Percentiles rank a stretch among this genome's conserved stretches.
phyloP scores from a whole-genome alignment of 2,329 filamentous ascomycete genomes.

The Trichoderma semiorbis region DNA sequence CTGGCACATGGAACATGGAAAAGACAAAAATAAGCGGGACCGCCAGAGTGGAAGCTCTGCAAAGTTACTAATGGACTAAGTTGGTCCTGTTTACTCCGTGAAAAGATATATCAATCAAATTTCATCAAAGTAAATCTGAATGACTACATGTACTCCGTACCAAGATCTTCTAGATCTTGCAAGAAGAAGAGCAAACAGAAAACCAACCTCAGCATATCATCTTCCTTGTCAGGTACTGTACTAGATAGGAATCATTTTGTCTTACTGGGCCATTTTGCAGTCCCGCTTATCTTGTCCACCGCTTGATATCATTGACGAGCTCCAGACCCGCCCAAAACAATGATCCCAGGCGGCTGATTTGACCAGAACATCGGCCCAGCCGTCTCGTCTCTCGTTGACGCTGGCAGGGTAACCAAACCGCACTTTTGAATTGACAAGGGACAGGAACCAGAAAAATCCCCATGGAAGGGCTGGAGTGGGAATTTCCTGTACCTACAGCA shows the following conservation, averaged over 20 bases:
- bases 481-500: not conserved
- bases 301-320: not conserved
- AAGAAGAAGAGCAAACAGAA: not conserved
- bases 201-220: not conserved
- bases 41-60: not conserved
- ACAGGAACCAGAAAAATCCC: not conserved
- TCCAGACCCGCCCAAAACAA: slow-evolving; percentile 11
- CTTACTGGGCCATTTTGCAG: not conserved
- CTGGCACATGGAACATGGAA: slow-evolving; percentile 17
- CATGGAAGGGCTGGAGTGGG: not conserved
- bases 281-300: not conserved
- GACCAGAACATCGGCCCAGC: not conserved
- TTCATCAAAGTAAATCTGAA: not conserved
- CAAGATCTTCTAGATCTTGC: not conserved
- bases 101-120: not conserved
- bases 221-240: not conserved
- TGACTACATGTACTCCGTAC: not conserved
- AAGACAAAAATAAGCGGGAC: not conserved
- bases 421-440: not conserved
- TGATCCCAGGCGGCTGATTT: not conserved
- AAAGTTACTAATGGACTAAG: not conserved
- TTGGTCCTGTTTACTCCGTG: not conserved
- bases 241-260: not conserved
- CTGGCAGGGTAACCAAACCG: slow-evolving; percentile 18
- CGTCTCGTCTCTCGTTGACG: not conserved